Evolutionary conservation across 805 yeast genomes (phyloP), one percentile per base, ranked within the genome.

Genomic region (Lipomyces sp.): DNA sequence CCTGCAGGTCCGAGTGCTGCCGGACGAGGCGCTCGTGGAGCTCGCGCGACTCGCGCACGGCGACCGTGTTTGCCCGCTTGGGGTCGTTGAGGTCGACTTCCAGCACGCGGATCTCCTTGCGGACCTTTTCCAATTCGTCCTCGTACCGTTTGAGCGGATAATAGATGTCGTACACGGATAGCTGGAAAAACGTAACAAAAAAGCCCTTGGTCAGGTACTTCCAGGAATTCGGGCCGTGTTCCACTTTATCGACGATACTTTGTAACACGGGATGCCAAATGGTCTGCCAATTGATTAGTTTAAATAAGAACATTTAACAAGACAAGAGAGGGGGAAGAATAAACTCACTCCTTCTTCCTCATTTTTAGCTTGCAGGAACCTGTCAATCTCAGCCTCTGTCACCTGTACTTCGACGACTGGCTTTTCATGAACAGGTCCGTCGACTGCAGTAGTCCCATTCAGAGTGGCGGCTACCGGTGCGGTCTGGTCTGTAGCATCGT

Each of bases 401-500:
- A 4, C 26, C 34, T 40, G n/a, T n/a, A n/a, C n/a, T n/a, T n/a
- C n/a, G n/a, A n/a, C n/a, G n/a, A n/a, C n/a, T n/a, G n/a, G n/a
- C n/a, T n/a, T n/a, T n/a, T n/a, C n/a, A n/a, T n/a, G n/a, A n/a
- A n/a, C n/a, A n/a, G n/a, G n/a, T n/a, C n/a, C n/a, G n/a, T n/a
- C n/a, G n/a, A n/a, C n/a, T n/a, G n/a, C n/a, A n/a, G n/a, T n/a
- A n/a, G n/a, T n/a, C n/a, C n/a, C n/a, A n/a, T n/a, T n/a, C n/a
- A n/a, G n/a, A n/a, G n/a, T n/a, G n/a, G n/a, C n/a, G n/a, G n/a
- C 43, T 78, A 74, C 32, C 72, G 71, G 67, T 79, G 83, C 80
- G 63, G 84, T 81, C 37, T 83, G 69, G 38, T 74, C 72, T 61
- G 84, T 91, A 43, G 84, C 93, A 62, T 86, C 95, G 34, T 79